Evolutionary conservation across 2,329 filamentous ascomycete genomes (phyloP).

Genomic region (Alternaria sp.): DNA sequence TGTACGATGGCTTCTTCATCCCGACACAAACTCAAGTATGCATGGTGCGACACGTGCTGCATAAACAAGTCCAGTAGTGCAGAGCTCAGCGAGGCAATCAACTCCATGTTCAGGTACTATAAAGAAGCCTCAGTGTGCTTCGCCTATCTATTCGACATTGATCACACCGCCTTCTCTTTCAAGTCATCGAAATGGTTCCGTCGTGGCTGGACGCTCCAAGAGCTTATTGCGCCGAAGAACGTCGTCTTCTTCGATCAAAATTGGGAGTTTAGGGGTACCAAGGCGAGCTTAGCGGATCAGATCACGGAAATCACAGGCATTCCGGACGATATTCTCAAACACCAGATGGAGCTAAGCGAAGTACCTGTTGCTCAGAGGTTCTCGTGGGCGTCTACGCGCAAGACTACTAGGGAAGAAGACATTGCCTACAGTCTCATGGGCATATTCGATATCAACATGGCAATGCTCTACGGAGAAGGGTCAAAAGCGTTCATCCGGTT

Average conservation of each 20-base stretch:
- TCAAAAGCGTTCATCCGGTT: slow-evolving; percentile 13
- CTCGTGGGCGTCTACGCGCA: slow-evolving; percentile 25
- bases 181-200: slow-evolving; percentile 19
- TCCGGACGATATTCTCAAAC: slow-evolving; percentile 1
- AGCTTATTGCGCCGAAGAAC: slow-evolving; percentile 16
- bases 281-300: not conserved
- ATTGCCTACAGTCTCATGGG: slow-evolving; percentile 23
- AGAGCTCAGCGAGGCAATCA: slow-evolving; percentile 5
- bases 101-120: slow-evolving; percentile 18
- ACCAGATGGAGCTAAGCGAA: not conserved
- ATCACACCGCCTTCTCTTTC: slow-evolving; percentile 2
- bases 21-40: slow-evolving; percentile 4
- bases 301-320: slow-evolving; percentile 16
- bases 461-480: slow-evolving; percentile 20
- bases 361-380: slow-evolving; percentile 18
- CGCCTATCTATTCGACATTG: slow-evolving; percentile 15
- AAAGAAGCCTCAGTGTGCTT: slow-evolving; percentile 15
- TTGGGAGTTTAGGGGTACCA: slow-evolving; percentile 13
- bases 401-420: slow-evolving; percentile 27
- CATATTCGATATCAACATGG: slow-evolving; percentile 19
- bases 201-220: slow-evolving; percentile 9
- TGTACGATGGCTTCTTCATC: slow-evolving; percentile 10
- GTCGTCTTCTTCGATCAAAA: slow-evolving; percentile 14
- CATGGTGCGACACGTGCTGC: slow-evolving; percentile 27
- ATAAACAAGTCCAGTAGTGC: slow-evolving; percentile 19